phyloP scores from a whole-genome alignment of 73 alveolate species.

The Symbiodinium pilosum region DNA sequence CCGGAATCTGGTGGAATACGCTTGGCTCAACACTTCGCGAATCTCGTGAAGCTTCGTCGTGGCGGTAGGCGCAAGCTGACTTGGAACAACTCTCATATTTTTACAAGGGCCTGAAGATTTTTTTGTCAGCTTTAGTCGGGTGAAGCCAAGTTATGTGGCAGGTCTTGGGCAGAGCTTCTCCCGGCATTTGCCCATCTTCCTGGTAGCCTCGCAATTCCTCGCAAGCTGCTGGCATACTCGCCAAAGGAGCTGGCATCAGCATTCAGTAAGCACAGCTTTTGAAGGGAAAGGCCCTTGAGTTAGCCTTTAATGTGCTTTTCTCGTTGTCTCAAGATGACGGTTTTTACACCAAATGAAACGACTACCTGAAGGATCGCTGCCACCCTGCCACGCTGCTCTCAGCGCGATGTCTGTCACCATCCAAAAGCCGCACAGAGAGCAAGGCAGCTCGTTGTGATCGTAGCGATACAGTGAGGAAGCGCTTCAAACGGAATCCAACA shows the following conservation, averaged over 20 bases:
- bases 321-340: no score
- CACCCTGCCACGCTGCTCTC: not conserved
- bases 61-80: not conserved
- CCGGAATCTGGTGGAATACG: not conserved
- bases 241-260: no score
- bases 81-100: not conserved
- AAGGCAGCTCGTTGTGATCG: no score
- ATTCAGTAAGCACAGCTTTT: no score
- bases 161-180: conserved; percentile 2
- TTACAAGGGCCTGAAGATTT: not conserved
- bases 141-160: not conserved
- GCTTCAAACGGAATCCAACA: not conserved
- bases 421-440: no score
- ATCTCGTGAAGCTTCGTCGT: conserved; percentile 7
- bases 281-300: no score
- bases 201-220: not conserved
- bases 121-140: not conserved
- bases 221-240: conserved; percentile 10
- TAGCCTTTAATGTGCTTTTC: no score
- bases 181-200: not conserved
- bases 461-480: no score
- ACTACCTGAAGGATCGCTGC: conserved; percentile 19
- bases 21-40: conserved; percentile 1
- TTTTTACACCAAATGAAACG: no score
- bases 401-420: not conserved